Base-by-base conservation (phyloP, 1,139 yeast genomes). In the Saccharomyces hybrid region DNA sequence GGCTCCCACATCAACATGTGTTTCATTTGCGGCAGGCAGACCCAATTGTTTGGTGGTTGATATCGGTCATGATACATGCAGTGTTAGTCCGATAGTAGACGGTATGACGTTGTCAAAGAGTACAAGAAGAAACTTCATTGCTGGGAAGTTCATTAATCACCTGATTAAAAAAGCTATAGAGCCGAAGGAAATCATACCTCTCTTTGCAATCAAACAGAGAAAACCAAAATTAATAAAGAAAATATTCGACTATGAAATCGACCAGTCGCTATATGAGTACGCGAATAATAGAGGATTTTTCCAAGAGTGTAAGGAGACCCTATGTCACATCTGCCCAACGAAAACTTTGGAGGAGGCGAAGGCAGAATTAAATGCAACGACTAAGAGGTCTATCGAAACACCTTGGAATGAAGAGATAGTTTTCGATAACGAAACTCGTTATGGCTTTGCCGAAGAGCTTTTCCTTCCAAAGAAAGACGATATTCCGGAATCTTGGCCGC, bases 41-140 rank as follows among this genome's bases (percentile, higher is more conserved):
- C 93, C 96, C 48, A 89, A 88, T 62, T 95, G 97, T 66, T 75
- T 93, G 53, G 95, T 95, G 34, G 96, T 95, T 47, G 98, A 95
- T 70, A 74, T 91, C 48, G 99, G 99, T 2, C 95, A 90, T 65
- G 91, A 87, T 62, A 75, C 86, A 1, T 78, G 84, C 14, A 83
- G 93, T 54, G 96, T 87, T 2, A 87, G 96, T 1, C 98, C 99
- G 0, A 95, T 93, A 2, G 81, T 91, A 53, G 99, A 93, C 71
- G 99, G 99, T 3, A 80, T 93, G 67, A 88, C 95, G 49, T 75
- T 93, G 57, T 77, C 86, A 62, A 86, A 80, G 68, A 87, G 85
- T 60, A 81, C 88, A 4, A 77, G 81, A 73, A 80, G 84, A 60
- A 85, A 88, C 2, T 81, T 78, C 62, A 83, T 84, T 62, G 82